phyloP scores from a whole-genome alignment of 2,329 filamentous ascomycete species.

The Phyllosticta citrichinensis region DNA sequence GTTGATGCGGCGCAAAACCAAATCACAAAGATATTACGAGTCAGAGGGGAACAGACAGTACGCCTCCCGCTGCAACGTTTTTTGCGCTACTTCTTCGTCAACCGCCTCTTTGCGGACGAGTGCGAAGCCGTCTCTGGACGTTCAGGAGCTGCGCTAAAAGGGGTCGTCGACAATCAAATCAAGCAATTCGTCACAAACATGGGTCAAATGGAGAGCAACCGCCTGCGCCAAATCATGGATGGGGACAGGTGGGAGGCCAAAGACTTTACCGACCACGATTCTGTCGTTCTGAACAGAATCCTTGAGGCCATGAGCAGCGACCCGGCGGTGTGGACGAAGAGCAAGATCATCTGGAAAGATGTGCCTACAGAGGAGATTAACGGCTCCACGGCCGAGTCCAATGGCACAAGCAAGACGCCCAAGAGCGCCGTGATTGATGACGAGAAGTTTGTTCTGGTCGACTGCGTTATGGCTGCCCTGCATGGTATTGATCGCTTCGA shows the following conservation, averaged over 20 bases:
- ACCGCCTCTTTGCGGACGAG: constrained; percentile 74
- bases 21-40: constrained; percentile 65
- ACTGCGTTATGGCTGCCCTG: constrained; percentile 72
- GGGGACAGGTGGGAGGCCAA: constrained; percentile 70
- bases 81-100: constrained; percentile 72
- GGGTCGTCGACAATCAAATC: constrained; percentile 71
- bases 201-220: constrained; percentile 62
- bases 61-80: constrained; percentile 60
- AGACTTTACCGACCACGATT: constrained; percentile 59
- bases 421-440: constrained; percentile 70
- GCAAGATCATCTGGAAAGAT: constrained; percentile 33
- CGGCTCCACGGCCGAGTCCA: constrained; percentile 22
- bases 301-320: constrained; percentile 63
- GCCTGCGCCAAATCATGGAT: constrained; percentile 66
- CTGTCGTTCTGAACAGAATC: constrained; percentile 51
- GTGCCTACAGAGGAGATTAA: constrained; percentile 17
- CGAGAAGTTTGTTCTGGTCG: constrained; percentile 75
- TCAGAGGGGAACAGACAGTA: constrained; percentile 63
- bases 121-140: constrained; percentile 76
- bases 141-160: constrained; percentile 66
- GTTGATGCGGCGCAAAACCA: constrained; percentile 69
- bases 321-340: constrained; percentile 53
- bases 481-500: constrained; percentile 74
- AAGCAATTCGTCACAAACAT: constrained; percentile 66
- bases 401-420: constrained; percentile 22